Percentiles rank a stretch among this genome's conserved stretches.
phyloP scores from a whole-genome alignment of 1,139 yeast genomes.

The Maudiozyma humilis region DNA sequence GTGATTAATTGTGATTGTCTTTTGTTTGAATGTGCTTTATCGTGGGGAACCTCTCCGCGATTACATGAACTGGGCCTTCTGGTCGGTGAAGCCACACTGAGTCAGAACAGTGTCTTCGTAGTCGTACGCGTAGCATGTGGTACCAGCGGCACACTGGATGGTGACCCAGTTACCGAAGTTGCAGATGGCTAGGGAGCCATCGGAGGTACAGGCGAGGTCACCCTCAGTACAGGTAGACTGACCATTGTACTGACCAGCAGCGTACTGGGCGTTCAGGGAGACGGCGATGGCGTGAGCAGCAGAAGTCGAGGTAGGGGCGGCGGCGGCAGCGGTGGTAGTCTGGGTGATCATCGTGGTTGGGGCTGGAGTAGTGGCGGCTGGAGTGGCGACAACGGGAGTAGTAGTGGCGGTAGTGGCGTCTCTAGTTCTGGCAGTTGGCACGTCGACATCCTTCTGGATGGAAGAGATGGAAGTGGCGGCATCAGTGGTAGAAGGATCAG shows the following conservation, averaged over 20 bases:
- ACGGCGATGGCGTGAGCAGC: conserved; percentile 33
- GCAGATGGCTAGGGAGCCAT: conserved; percentile 47
- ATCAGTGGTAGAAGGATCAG: neutral
- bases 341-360: conserved; percentile 1
- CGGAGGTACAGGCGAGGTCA: conserved; percentile 40
- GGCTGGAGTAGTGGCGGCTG: conserved; percentile 4
- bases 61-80: conserved; percentile 17
- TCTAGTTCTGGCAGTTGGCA: neutral
- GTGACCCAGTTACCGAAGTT: conserved; percentile 48
- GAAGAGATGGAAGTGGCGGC: neutral
- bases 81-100: conserved; percentile 34
- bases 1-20: no score
- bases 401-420: conserved; percentile 4
- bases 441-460: conserved; percentile 2
- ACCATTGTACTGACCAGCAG: conserved; percentile 29
- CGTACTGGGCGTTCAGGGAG: conserved; percentile 34
- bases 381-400: conserved; percentile 2
- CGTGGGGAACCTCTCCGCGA: no score
- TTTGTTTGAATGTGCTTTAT: no score
- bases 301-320: conserved; percentile 6
- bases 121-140: conserved; percentile 47
- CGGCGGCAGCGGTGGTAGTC: conserved; percentile 8
- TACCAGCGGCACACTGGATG: conserved; percentile 49
- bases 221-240: conserved; percentile 39
- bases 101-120: conserved; percentile 33